Percentiles rank a stretch among this genome's conserved stretches.
These are phyloP conservation scores for Coemansia sp. DNA, from an alignment of 192 early-diverging fungal species.

Conservation along the genomic window DNA sequence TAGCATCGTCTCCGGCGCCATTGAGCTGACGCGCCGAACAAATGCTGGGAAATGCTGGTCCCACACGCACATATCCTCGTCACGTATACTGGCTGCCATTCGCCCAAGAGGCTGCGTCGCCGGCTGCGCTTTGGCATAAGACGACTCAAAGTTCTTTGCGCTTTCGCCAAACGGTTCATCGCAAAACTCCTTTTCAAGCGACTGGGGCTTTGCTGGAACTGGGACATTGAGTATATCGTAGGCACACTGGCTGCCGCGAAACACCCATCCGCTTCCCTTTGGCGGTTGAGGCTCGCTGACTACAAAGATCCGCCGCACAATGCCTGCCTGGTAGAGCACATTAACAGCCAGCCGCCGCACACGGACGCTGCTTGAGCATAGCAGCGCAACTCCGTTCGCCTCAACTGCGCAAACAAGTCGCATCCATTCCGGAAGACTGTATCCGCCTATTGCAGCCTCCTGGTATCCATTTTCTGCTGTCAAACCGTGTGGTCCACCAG, in stretches of 20 bases:
- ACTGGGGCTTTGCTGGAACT: conserved; percentile 16
- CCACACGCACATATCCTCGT: conserved; percentile 39
- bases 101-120: conserved; percentile 27
- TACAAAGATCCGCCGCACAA: conserved; percentile 34
- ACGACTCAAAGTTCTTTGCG: not conserved
- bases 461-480: conserved; percentile 2
- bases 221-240: conserved; percentile 46
- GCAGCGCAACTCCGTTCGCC: conserved; percentile 38
- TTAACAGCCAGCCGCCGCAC: conserved; percentile 39
- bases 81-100: conserved; percentile 33
- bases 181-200: conserved; percentile 30
- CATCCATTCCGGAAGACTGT: conserved; percentile 32
- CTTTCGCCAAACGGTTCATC: conserved; percentile 35
- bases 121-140: not conserved
- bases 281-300: conserved; percentile 23
- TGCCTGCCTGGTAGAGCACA: conserved; percentile 40
- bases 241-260: conserved; percentile 28
- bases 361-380: conserved; percentile 45
- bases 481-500: not conserved
- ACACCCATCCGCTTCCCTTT: conserved; percentile 25
- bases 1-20: conserved; percentile 48
- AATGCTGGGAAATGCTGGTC: conserved; percentile 31
- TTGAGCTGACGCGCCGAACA: conserved; percentile 39
- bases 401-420: conserved; percentile 39
- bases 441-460: conserved; percentile 16